Percentiles rank a stretch among this genome's conserved stretches.
Evolutionary conservation across 306 rosid genomes (phyloP).

Genomic region (Vigna mungo): DNA sequence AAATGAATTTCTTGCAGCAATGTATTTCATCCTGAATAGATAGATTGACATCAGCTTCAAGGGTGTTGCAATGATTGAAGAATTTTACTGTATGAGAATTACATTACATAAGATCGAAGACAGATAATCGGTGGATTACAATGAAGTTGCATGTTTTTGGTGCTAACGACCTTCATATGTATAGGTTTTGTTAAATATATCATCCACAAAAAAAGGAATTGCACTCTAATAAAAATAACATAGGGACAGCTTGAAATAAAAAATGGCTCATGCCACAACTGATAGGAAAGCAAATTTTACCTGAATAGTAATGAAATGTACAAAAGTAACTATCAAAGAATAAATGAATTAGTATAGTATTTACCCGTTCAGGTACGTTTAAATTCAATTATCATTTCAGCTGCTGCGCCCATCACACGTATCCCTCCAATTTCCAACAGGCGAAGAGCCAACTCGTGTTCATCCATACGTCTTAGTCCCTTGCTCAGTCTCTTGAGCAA

Average conservation of each 20-base stretch:
- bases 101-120: conserved; percentile 1
- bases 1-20: conserved; percentile 60
- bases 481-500: conserved; percentile 75
- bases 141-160: conserved; percentile 1
- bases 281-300: conserved; percentile 11
- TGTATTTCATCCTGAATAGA: conserved; percentile 57
- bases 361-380: conserved; percentile 37
- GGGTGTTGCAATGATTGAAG: conserved; percentile 55
- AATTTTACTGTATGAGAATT: conserved; percentile 38
- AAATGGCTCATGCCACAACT: neutral
- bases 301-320: conserved; percentile 4
- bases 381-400: conserved; percentile 67
- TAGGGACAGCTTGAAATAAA: neutral
- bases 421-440: conserved; percentile 76
- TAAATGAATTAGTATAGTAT: neutral
- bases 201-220: neutral
- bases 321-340: neutral
- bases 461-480: conserved; percentile 69
- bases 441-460: conserved; percentile 81
- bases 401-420: conserved; percentile 85
- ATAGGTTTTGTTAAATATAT: neutral
- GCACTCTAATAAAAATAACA: neutral
- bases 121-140: neutral
- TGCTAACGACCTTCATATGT: neutral
- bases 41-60: conserved; percentile 56